Base-by-base conservation (phyloP, 371 early-diverging fungal species). In the Mucor indicus region DNA sequence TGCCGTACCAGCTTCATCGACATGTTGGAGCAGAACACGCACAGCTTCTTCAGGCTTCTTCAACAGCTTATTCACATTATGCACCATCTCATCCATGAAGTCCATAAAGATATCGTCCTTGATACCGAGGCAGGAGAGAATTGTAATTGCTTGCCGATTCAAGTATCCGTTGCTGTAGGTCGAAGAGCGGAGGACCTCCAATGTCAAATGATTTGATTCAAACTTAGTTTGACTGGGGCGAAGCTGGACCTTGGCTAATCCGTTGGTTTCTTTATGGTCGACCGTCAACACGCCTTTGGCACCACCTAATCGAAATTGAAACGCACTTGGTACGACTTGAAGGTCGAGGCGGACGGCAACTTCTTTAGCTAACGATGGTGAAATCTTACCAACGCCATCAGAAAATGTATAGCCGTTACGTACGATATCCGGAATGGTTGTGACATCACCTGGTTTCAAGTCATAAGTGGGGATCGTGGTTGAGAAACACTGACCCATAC, bases 381-480 rank as follows among this genome's bases (percentile, higher is more conserved):
- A 79, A 7, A 93, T 83, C 19, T 62, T 68, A 6, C 95, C 95
- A n/a, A 89, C 83, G 9, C 96, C 96, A 57, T 95, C 96, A 6
- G 89, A 83, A 53, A 92, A 93, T 1, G 53, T 65, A 52, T 71
- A 86, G 0, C 72, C 70, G 42, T 82, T 73, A 4, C 60, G 55
- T 31, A 64, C 64, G 25, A 90, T 67, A 44, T 91, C 91, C 0
- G 56, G 44, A 27, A 87, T 82, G 15, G 54, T 44, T 17, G 57
- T 48, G 1, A 84, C 63, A 5, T 85, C 62, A 0, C 65, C 23
- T 0, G 36, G 24, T 0, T 61, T 25, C 5, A 81, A 48, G 4
- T 55, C 63, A 2, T 53, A 51, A 4, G 81, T 78, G 15, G 80
- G 79, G 0, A 70, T 57, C 0, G 88, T 85, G 2, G 85, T 79